Base-by-base conservation (phyloP, 768 basidiomycete species). In the Fomitopsis pulvina region DNA sequence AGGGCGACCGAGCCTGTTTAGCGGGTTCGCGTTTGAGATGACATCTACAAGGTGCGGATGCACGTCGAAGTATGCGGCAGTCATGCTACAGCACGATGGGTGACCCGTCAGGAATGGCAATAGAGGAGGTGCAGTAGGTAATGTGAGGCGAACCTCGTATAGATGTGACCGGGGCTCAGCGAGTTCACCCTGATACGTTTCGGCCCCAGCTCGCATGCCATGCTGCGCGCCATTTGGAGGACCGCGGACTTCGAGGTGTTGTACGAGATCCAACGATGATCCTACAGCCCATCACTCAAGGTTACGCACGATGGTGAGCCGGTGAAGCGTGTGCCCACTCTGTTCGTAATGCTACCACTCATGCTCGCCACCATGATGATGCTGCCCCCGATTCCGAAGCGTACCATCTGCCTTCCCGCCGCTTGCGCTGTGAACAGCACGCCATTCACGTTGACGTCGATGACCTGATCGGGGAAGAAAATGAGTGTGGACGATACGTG, bases 241-340 rank as follows among this genome's bases (percentile, higher is more conserved):
- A 88, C 81, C 2, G 78, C 85, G 1, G 80, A 75, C 64, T 88
- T 88, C 66, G 80, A 81, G 29, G 77, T 71, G 63, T 86, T 85
- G 65, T 87, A 88, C 8, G 81, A 75, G 32, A 80, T 72, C 82
- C 81, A 84, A 1, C 78, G 74, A 54, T 84, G 81, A 52, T 77
- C 81, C 82, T 83, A 41, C 10, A 29, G 1, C 7, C 2, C 11
- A 21, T 24, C 54, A 20, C 3, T 46, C 28, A 52, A 39, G 32
- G 27, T 25, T 3, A 18, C 22, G 7, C n/a, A 8, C 45, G 14
- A 4, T 18, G 16, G 16, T 41, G 29, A 9, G 24, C 30, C 29
- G 29, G 9, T 21, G 24, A 22, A 45, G 20, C 28, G 38, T n/a
- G 2, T 3, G 18, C 71, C 42, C 52, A 83, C 86, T 63, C 71